A percentile compares a stretch with the other conserved stretches of the same genome.
These are phyloP conservation scores for Actinomucor elegans DNA, from an alignment of 371 early-diverging fungal species.

Conservation along the genomic window DNA sequence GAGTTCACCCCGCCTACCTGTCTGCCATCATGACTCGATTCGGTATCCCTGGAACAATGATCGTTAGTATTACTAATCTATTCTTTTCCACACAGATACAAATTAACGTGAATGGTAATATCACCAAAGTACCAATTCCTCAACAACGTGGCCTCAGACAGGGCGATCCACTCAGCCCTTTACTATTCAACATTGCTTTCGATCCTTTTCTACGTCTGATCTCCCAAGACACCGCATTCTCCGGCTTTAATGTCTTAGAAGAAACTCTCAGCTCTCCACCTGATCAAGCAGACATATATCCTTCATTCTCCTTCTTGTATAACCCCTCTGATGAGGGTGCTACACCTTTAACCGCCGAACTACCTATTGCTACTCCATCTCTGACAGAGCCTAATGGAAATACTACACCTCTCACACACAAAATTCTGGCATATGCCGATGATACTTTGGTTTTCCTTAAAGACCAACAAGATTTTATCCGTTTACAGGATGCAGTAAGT, in stretches of 20 bases:
- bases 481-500: neutral
- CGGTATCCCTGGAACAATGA: conserved; percentile 5
- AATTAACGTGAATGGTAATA: conserved; percentile 14
- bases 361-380: too few species aligned
- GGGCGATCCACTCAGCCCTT: conserved; percentile 20
- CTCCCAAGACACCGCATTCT: neutral
- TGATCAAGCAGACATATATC: neutral
- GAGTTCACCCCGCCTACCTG: conserved; percentile 23
- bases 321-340: too few species aligned
- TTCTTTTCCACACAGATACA: conserved; percentile 14
- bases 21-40: neutral
- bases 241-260: neutral
- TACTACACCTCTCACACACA: too few species aligned
- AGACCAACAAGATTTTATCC: neutral
- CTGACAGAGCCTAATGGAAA: too few species aligned
- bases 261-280: neutral
- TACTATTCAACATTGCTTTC: conserved; percentile 20
- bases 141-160: conserved; percentile 18
- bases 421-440: conserved; percentile 16
- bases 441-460: conserved; percentile 10
- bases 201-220: conserved; percentile 18
- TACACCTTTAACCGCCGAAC: too few species aligned
- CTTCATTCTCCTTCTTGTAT: too few species aligned
- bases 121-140: neutral
- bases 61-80: neutral